These are phyloP conservation scores for Excoecaria cochinchinensis DNA, from an alignment of 345 rosid species.

Conservation along the genomic window DNA sequence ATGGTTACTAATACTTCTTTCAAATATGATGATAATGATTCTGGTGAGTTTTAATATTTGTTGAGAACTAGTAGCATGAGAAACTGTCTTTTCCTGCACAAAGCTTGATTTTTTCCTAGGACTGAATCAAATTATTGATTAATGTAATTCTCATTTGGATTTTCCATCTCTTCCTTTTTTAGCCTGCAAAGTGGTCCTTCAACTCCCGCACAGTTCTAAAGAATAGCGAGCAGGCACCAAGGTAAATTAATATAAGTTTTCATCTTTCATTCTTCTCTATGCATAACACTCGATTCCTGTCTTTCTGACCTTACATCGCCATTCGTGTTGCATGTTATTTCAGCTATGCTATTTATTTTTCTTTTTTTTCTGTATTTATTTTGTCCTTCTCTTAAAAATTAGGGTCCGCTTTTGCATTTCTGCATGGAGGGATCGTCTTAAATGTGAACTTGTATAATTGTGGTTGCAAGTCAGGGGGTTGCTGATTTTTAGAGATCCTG, in stretches of 20 bases:
- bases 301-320: neutral
- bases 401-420: neutral
- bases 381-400: neutral
- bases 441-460: neutral
- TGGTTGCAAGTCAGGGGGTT: neutral
- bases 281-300: neutral
- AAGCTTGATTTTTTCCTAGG: neutral
- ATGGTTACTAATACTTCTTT: neutral
- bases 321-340: neutral
- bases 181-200: constrained; percentile 92
- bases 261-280: neutral
- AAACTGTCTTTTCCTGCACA: neutral
- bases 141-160: constrained; percentile 21
- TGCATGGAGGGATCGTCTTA: neutral
- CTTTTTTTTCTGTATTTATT: neutral
- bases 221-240: constrained; percentile 80
- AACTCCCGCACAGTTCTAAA: constrained; percentile 77
- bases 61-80: neutral
- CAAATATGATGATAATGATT: neutral
- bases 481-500: neutral
- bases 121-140: constrained; percentile 1
- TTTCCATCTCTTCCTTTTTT: constrained; percentile 27
- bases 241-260: constrained; percentile 40
- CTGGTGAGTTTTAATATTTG: neutral
- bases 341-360: neutral